Conservation (phyloP, 2,329 filamentous ascomycete genomes). For the Magnaporthiopsis incrustans region DNA sequence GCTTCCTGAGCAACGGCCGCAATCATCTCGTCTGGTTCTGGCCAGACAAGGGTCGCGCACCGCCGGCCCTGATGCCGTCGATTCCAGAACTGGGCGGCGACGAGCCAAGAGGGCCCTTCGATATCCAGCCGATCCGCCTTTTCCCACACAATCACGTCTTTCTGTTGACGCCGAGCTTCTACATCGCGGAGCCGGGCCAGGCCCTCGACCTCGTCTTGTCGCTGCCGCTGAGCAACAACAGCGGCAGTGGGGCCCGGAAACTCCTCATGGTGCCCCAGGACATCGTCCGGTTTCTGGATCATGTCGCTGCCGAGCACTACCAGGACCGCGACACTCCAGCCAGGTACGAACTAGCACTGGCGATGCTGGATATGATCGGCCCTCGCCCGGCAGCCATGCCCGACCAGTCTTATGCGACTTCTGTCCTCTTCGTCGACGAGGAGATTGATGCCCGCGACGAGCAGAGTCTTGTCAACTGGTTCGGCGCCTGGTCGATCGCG, state of each 20-base stretch:
- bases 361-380: constrained; percentile 10
- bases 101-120: background rate
- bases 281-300: constrained; percentile 22
- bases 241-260: background rate
- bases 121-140: constrained; percentile 22
- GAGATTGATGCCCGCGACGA: constrained; percentile 51
- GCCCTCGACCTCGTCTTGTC: constrained; percentile 26
- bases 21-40: constrained; percentile 30
- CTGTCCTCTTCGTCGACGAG: constrained; percentile 37
- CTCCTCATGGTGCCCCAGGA: constrained; percentile 1
- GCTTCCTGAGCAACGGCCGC: constrained; percentile 21
- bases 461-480: constrained; percentile 55
- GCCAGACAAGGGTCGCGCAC: constrained; percentile 18
- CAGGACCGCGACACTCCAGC: constrained; percentile 17
- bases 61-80: background rate
- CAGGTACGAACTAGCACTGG: constrained; percentile 9
- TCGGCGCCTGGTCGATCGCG: constrained; percentile 47
- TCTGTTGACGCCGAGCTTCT: constrained; percentile 42
- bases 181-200: constrained; percentile 34
- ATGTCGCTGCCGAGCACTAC: constrained; percentile 26
- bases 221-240: background rate
- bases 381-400: constrained; percentile 6
- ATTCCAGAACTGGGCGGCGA: too few relatives aligned
- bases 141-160: constrained; percentile 37
- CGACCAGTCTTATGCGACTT: constrained; percentile 12